Conservation (phyloP, 75 land plant species). For the Pinus taeda region DNA sequence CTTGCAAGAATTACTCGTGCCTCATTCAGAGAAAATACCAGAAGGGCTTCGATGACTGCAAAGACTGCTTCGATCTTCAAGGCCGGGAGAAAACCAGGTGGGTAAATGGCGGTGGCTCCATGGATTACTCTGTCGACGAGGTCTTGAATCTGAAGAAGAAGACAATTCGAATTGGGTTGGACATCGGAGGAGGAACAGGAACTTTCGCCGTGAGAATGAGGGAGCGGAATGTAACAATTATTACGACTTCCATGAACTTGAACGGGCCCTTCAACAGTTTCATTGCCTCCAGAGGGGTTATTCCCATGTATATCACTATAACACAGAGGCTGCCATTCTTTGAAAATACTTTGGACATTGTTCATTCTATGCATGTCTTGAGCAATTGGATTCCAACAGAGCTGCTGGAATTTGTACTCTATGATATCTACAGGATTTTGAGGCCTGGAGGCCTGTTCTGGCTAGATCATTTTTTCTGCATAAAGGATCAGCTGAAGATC, state of each 20-base stretch:
- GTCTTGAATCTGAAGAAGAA: constrained; percentile 30
- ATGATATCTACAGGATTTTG: constrained; percentile 62
- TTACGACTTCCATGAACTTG: constrained; percentile 61
- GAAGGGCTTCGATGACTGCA: constrained; percentile 35
- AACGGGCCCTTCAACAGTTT: constrained; percentile 74
- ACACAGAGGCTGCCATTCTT: constrained; percentile 70
- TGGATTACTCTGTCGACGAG: constrained; percentile 47
- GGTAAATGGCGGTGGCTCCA: constrained; percentile 17
- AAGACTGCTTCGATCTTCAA: constrained; percentile 74
- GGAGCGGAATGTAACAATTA: constrained; percentile 61
- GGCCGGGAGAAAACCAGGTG: constrained; percentile 56
- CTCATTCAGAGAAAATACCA: constrained; percentile 44
- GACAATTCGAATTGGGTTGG: constrained; percentile 56
- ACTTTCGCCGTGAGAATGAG: constrained; percentile 72
- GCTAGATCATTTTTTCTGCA: constrained; percentile 71
- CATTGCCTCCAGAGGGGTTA: constrained; percentile 60
- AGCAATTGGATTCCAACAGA: constrained; percentile 64
- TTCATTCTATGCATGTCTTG: constrained; percentile 66
- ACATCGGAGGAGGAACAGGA: constrained; percentile 68
- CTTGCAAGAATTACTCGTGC: constrained; percentile 64
- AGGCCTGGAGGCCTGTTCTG: constrained; percentile 74
- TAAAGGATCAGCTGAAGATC: constrained; percentile 29
- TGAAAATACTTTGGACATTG: constrained; percentile 70
- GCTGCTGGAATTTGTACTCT: constrained; percentile 55
- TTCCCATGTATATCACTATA: constrained; percentile 54